A percentile compares a stretch with the other conserved stretches of the same genome.
phyloP scores from a whole-genome alignment of 352 stramenopile genomes.

The Phytophthora tubulina region DNA sequence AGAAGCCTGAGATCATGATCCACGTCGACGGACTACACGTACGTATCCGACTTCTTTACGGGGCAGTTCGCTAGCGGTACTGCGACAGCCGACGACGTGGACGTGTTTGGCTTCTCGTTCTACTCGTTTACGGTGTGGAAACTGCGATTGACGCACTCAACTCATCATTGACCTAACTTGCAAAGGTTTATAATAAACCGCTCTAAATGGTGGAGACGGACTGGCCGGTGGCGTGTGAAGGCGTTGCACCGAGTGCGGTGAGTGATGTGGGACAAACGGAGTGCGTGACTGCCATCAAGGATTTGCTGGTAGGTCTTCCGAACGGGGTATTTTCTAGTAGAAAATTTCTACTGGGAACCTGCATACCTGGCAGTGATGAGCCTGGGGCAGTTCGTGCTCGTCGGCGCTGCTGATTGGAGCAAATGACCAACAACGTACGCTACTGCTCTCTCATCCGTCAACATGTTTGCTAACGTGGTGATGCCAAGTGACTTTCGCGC shows the following conservation, averaged over 20 bases:
- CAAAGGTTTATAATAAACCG: conserved; percentile 42
- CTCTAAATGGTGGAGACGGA: conserved; percentile 46
- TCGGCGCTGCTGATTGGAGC: conserved; percentile 44
- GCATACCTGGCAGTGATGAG: conserved; percentile 32
- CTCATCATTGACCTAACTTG: conserved; percentile 35
- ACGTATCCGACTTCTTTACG: conserved; percentile 41
- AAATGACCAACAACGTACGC: conserved; percentile 36
- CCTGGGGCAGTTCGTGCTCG: conserved; percentile 41
- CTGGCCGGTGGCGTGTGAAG: conserved; percentile 36
- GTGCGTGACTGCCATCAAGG: conserved; percentile 40
- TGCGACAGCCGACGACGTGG: conserved; percentile 40
- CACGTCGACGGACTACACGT: conserved; percentile 48
- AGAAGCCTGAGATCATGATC: conserved; percentile 49
- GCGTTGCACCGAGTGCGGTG: conserved; percentile 35
- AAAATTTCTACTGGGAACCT: conserved; percentile 53
- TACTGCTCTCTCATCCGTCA: conserved; percentile 36
- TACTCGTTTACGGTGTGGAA: conserved; percentile 46
- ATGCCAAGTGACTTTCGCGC: no score
- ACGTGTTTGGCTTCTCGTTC: conserved; percentile 47
- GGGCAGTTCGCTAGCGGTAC: conserved; percentile 44
- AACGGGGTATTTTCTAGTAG: conserved; percentile 33
- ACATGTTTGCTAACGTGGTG: conserved; percentile 33
- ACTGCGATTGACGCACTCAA: conserved; percentile 44
- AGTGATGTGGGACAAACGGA: conserved; percentile 39
- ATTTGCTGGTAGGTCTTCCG: conserved; percentile 36